These are phyloP conservation scores for Chlorella sorokiniana DNA, from an alignment of 139 green algal species.

Conservation along the genomic window DNA sequence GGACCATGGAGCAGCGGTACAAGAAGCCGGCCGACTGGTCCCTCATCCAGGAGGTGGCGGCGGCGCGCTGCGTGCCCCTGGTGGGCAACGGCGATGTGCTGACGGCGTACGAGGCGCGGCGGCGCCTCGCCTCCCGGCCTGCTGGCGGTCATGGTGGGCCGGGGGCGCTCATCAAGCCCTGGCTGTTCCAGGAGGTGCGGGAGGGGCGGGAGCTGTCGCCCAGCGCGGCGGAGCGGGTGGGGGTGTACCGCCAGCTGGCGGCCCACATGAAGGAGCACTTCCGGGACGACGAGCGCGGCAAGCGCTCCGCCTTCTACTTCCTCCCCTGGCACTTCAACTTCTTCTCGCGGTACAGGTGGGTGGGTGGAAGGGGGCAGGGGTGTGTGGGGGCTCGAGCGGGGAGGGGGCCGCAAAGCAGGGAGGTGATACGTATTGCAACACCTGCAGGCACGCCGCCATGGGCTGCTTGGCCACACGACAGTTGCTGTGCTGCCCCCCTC, in stretches of 20 bases:
- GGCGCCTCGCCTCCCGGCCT: slow-evolving; percentile 35
- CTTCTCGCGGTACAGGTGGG: slow-evolving; percentile 54
- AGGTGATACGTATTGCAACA: no score
- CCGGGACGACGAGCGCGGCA: slow-evolving; percentile 74
- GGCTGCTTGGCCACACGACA: no score
- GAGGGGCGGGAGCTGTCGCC: slow-evolving; percentile 66
- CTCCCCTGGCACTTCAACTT: slow-evolving; percentile 76
- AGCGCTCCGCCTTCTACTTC: slow-evolving; percentile 80
- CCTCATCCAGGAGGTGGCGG: slow-evolving; percentile 60
- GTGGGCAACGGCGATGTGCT: slow-evolving; percentile 83
- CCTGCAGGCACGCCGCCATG: no score
- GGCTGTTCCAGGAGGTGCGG: slow-evolving; percentile 81
- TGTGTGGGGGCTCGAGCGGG: background rate
- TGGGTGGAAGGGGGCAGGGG: background rate
- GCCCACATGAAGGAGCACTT: slow-evolving; percentile 80
- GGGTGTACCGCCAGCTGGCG: slow-evolving; percentile 73
- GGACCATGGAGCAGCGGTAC: slow-evolving; percentile 88
- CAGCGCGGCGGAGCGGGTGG: slow-evolving; percentile 72
- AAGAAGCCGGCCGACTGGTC: slow-evolving; percentile 78
- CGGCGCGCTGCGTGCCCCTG: slow-evolving; percentile 48
- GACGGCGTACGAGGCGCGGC: slow-evolving; percentile 64
- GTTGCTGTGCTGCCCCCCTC: no score
- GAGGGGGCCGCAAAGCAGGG: no score
- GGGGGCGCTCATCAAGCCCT: slow-evolving; percentile 83
- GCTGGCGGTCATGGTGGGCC: slow-evolving; percentile 65